These are phyloP conservation scores for Dactylellina parvicollis DNA, from an alignment of 2,329 filamentous ascomycete genomes.

Conservation along the genomic window DNA sequence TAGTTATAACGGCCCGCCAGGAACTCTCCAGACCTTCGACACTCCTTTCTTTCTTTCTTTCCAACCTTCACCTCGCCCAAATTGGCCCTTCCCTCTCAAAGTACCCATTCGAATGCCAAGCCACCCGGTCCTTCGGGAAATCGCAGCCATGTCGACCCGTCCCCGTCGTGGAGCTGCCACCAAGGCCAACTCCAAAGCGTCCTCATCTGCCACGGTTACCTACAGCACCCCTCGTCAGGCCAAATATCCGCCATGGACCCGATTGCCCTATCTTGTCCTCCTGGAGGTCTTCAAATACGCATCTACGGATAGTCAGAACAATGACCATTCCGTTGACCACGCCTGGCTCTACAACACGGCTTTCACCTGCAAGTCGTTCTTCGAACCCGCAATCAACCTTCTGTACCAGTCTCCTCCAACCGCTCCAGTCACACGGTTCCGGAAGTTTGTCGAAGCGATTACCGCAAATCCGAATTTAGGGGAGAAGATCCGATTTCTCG, in stretches of 20 bases:
- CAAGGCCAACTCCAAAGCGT: too few species aligned
- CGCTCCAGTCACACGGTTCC: slow-evolving; percentile 12
- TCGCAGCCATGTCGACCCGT: slow-evolving; percentile 17
- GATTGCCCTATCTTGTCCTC: slow-evolving; percentile 36
- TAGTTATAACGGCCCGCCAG: background rate
- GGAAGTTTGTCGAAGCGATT: slow-evolving; percentile 30
- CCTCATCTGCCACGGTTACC: background rate
- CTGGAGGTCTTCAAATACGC: slow-evolving; percentile 36
- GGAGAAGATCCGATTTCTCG: slow-evolving; percentile 18
- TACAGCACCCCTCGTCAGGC: slow-evolving; percentile 36
- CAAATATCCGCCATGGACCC: slow-evolving; percentile 40
- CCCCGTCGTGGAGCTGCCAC: slow-evolving; percentile 7
- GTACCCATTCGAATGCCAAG: background rate
- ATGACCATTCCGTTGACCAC: slow-evolving; percentile 21
- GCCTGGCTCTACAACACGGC: slow-evolving; percentile 38
- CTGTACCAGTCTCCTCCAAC: slow-evolving; percentile 30
- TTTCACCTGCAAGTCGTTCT: slow-evolving; percentile 44
- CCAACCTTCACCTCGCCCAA: slow-evolving; percentile 10
- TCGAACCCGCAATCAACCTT: slow-evolving; percentile 41
- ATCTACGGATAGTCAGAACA: slow-evolving; percentile 12
- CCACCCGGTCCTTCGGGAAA: slow-evolving; percentile 1
- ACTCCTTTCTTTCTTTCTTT: slow-evolving; percentile 15
- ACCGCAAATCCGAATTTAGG: slow-evolving; percentile 20
- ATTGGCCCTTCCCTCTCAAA: background rate
- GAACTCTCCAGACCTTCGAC: background rate